Base-by-base conservation (phyloP, 768 basidiomycete genomes). In the Rubroboletus pulcherrimus region DNA sequence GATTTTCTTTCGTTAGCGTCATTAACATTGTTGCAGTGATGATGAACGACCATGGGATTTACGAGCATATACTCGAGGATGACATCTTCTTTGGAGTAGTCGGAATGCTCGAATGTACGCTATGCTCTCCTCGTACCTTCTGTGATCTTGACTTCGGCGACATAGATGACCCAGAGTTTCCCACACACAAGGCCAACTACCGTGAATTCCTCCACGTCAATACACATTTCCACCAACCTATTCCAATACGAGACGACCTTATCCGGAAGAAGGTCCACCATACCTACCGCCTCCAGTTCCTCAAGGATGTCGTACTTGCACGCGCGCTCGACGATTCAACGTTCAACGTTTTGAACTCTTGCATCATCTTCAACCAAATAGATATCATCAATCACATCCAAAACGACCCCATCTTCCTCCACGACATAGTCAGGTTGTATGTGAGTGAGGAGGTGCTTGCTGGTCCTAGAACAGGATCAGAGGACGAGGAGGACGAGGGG, bases 311-410 rank as follows among this genome's bases (percentile, higher is more conserved):
- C 55, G 93, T 99, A 40, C 89, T 99, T 47, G 93, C 94, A 0
- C 87, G 97, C 17, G 87, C 88, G 1, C 82, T 98, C 47, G 97
- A 99, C 65, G 97, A 99, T 71, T 89, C 91, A 2, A 98, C 95
- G 0, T 96, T 98, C 80, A 93, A 93, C 66, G 92, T 97, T 64
- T 83, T 98, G 67, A 98, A 94, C 73, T 94, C 93, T 2, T 91
- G 91, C 73, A 93, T 99, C 71, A 93, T 98, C 68, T 98, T 95
- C 81, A 97, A 98, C 74, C 96, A 99, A 71, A 93, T 96, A 64
- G 97, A 99, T 73, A 98, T 99, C 66, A 94, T 99, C 66, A 84
- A 80, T 47, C 86, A 96, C 66, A 82, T 98, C 34, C 90, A 93
- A 67, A 81, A 79, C 54, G 91, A 97, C 63, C 80, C 80, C 2